Base-by-base conservation (phyloP, 1,284 basidiomycete genomes). In the Boletus subluridellus region DNA sequence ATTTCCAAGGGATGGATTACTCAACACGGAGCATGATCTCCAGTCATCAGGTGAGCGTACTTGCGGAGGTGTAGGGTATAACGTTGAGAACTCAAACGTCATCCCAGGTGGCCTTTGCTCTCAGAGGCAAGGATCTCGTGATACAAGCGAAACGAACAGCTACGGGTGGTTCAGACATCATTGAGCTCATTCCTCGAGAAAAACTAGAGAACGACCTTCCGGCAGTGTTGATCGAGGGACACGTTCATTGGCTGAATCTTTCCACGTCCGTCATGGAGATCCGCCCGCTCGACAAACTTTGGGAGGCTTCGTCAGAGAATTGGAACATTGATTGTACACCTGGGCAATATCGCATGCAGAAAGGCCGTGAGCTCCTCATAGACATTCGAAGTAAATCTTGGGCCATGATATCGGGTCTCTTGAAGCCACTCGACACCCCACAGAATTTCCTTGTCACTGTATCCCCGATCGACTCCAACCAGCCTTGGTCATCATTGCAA, bases 171-270 rank as follows among this genome's bases (percentile, higher is more conserved):
- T 28, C 49, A 0, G 35, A 64, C 3, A 51, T 67, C 2, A 63
- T 71, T 15, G 73, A 81, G 51, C 61, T 81, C 5, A 66, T 82
- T 39, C 78, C 77, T 8, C 71, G 63, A 32, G 49, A 57, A 9
- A 60, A 62, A 17, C 61, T 82, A 8, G 26, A 12, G 1, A 61
- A 63, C 0, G 80, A 81, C 61, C 54, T 82, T 1, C 80, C 80
- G 0, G 35, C n/a, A 0, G 54, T 63, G 1, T 64, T 82, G 12
- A 59, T 76, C 1, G 28, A 66, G 1, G 66, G 71, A 11, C 71
- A 74, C 50, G 65, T 63, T 6, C 79, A 80, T 60, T 81, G 79
- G 79, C 7, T 45, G 14, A 45, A 45, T 8, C 53, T 76, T 10
- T n/a, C 54, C 0, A 67, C 65, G 0, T 59, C 63, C 1, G 47